These are phyloP conservation scores for Silene latifolia DNA, from an alignment of 148 eudicot species.

Conservation along the genomic window DNA sequence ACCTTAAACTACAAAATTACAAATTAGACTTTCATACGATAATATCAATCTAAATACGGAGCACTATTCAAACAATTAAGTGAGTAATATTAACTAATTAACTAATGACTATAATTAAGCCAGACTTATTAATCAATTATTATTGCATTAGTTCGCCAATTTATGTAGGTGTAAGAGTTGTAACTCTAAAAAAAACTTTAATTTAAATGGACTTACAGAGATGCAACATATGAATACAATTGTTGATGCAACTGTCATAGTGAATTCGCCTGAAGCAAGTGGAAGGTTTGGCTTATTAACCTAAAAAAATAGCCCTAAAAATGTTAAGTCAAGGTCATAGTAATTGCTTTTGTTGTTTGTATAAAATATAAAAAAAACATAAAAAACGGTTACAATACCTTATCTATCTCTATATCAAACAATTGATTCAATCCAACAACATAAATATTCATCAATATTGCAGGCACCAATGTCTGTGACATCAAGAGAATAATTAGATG, in stretches of 20 bases:
- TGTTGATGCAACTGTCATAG: slow-evolving; percentile 12
- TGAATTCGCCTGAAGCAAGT: slow-evolving; percentile 29
- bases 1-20: too few relatives aligned
- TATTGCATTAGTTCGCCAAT: too few relatives aligned
- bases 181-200: not conserved
- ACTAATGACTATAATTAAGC: too few relatives aligned
- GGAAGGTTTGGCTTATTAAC: slow-evolving; percentile 31
- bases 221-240: slow-evolving; percentile 24
- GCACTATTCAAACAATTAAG: too few relatives aligned
- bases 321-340: not conserved
- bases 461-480: slow-evolving; percentile 26
- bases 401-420: slow-evolving; percentile 29
- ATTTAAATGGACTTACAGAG: slow-evolving; percentile 6
- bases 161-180: too few relatives aligned
- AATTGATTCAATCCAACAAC: slow-evolving; percentile 32
- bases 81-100: too few relatives aligned
- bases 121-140: too few relatives aligned
- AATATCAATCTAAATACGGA: too few relatives aligned
- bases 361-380: too few relatives aligned
- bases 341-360: too few relatives aligned
- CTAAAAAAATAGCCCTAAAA: slow-evolving; percentile 1
- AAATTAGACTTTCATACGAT: too few relatives aligned
- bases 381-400: slow-evolving; percentile 19
- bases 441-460: slow-evolving; percentile 31
- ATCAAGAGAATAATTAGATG: not conserved